A percentile compares a stretch with the other conserved stretches of the same genome.
phyloP scores from a whole-genome alignment of 805 yeast species.

The Metschnikowia continentalis region DNA sequence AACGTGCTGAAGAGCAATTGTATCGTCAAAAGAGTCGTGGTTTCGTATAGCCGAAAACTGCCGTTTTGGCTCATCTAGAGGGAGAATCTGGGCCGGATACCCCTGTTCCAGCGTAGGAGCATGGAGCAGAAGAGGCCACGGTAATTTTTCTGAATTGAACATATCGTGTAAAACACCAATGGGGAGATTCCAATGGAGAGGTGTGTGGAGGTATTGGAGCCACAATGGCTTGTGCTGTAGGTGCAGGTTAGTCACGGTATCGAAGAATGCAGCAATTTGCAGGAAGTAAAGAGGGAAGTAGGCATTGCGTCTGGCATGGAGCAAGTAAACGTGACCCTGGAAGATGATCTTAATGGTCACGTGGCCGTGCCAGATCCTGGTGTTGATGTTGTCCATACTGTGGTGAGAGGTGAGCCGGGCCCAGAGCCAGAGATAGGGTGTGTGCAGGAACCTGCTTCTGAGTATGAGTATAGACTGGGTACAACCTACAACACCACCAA shows the following conservation, averaged over 20 bases:
- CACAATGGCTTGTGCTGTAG: slow-evolving; percentile 37
- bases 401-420: neutral
- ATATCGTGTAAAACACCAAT: slow-evolving; percentile 64
- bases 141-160: slow-evolving; percentile 23
- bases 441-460: neutral
- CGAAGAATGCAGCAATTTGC: slow-evolving; percentile 36
- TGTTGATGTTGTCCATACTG: slow-evolving; percentile 23
- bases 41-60: neutral
- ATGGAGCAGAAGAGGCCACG: slow-evolving; percentile 35
- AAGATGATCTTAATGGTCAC: slow-evolving; percentile 41
- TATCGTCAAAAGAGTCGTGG: too few relatives aligned
- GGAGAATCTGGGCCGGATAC: slow-evolving; percentile 33
- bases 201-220: slow-evolving; percentile 63
- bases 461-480: too few relatives aligned
- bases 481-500: too few relatives aligned
- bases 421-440: neutral
- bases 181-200: slow-evolving; percentile 76
- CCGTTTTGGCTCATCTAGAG: slow-evolving; percentile 16
- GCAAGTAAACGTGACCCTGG: slow-evolving; percentile 18
- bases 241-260: slow-evolving; percentile 17
- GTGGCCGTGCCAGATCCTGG: slow-evolving; percentile 51
- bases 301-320: slow-evolving; percentile 39
- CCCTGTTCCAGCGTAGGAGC: slow-evolving; percentile 5
- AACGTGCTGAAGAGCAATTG: slow-evolving; percentile 35
- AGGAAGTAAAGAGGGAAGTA: slow-evolving; percentile 47